These are phyloP conservation scores for Penicillium thymicola DNA, from an alignment of 2,329 filamentous ascomycete genomes.

Conservation along the genomic window DNA sequence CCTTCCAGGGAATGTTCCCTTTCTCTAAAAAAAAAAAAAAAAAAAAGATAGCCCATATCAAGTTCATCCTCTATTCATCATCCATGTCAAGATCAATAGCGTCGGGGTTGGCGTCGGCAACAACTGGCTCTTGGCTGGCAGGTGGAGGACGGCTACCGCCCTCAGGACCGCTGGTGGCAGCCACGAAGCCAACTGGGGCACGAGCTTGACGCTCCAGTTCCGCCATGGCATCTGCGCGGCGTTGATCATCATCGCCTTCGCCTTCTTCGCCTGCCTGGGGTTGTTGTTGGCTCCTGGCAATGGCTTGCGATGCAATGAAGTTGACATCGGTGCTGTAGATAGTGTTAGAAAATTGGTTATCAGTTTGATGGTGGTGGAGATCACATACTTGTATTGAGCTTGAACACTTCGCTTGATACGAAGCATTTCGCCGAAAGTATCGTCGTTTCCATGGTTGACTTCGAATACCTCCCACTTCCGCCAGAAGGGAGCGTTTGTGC, in stretches of 20 bases:
- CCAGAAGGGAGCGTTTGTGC: slow-evolving; percentile 90
- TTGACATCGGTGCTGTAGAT: slow-evolving; percentile 77
- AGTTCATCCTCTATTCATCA: slow-evolving; percentile 26
- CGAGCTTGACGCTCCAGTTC: slow-evolving; percentile 83
- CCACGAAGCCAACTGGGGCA: slow-evolving; percentile 86
- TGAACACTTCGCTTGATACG: slow-evolving; percentile 96
- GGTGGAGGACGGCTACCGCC: slow-evolving; percentile 53
- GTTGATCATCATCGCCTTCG: slow-evolving; percentile 44
- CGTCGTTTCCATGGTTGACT: slow-evolving; percentile 96
- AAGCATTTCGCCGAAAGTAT: slow-evolving; percentile 99
- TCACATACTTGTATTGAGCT: slow-evolving; percentile 81
- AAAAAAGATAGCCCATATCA: not conserved
- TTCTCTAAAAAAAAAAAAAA: not conserved
- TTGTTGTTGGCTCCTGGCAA: slow-evolving; percentile 71
- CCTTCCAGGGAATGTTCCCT: not conserved
- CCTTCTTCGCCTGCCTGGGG: slow-evolving; percentile 36
- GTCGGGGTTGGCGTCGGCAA: slow-evolving; percentile 69
- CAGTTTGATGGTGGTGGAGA: not conserved
- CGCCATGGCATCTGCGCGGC: slow-evolving; percentile 76
- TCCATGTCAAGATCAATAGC: slow-evolving; percentile 70
- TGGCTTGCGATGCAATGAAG: slow-evolving; percentile 93
- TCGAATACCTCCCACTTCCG: slow-evolving; percentile 96
- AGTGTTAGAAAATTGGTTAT: slow-evolving; percentile 34
- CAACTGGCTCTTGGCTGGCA: slow-evolving; percentile 29
- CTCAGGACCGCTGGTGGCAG: slow-evolving; percentile 72